A percentile compares a stretch with the other conserved stretches of the same genome.
Evolutionary conservation across 2,329 filamentous ascomycete species (phyloP).

Genomic region (Aspergillus fumigatus): DNA sequence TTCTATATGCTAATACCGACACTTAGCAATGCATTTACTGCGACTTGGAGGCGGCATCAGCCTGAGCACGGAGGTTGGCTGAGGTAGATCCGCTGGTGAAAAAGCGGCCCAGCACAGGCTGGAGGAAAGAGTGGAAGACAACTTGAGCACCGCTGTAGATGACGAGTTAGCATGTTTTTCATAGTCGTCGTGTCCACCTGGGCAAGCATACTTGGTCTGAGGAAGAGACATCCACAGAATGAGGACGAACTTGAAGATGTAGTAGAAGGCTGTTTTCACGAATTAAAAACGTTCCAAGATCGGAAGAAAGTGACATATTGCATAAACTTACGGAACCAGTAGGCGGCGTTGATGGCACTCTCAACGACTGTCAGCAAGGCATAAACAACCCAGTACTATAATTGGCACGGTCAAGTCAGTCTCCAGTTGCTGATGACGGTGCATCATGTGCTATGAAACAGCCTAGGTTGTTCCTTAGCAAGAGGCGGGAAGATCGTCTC

Average conservation of each 20-base stretch:
- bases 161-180: conserved; percentile 3
- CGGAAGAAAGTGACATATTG: neutral
- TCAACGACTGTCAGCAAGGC: conserved; percentile 63
- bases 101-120: conserved; percentile 88
- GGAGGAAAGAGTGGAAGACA: conserved; percentile 93
- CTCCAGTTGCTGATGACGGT: conserved; percentile 2
- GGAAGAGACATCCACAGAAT: conserved; percentile 97
- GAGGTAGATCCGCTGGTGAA: conserved; percentile 74
- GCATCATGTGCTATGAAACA: conserved; percentile 22
- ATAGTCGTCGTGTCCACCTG: neutral
- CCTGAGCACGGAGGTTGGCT: conserved; percentile 83
- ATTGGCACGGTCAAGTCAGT: conserved; percentile 19
- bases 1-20: conserved; percentile 14
- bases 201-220: conserved; percentile 70
- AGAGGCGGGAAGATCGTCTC: conserved; percentile 5
- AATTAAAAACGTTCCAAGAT: conserved; percentile 16
- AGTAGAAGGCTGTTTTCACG: conserved; percentile 72
- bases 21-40: conserved; percentile 44
- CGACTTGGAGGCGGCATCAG: conserved; percentile 61
- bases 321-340: conserved; percentile 58
- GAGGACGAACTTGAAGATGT: conserved; percentile 98
- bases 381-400: conserved; percentile 64
- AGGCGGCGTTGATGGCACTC: conserved; percentile 62
- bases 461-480: conserved; percentile 10
- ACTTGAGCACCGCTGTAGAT: conserved; percentile 77